Conservation (phyloP, 2,329 filamentous ascomycete species). For the Fusarium sp. region DNA sequence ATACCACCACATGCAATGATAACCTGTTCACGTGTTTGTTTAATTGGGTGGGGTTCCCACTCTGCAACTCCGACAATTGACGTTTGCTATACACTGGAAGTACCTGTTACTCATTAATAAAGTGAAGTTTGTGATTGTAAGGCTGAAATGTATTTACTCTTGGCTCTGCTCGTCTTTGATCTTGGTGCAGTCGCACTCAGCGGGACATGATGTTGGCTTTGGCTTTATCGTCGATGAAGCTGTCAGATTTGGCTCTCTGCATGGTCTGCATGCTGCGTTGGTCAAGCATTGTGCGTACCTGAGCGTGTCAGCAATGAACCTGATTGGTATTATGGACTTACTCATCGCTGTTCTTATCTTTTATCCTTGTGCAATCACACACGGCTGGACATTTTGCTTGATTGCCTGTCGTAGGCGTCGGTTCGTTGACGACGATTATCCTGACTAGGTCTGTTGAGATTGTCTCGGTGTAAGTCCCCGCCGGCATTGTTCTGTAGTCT, state of each 20-base stretch:
- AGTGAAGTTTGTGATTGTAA: not conserved
- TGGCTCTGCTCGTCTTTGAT: constrained; percentile 42
- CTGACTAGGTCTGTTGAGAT: constrained; percentile 19
- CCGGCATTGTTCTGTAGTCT: constrained; percentile 40
- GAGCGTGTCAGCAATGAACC: not conserved
- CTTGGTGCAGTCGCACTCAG: constrained; percentile 36
- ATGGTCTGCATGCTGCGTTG: constrained; percentile 38
- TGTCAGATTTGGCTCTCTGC: constrained; percentile 29
- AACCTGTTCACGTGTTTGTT: not conserved
- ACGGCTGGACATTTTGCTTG: constrained; percentile 17
- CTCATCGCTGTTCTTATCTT: constrained; percentile 40
- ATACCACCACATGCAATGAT: constrained; percentile 18
- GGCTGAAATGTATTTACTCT: constrained; percentile 37
- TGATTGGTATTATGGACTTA: constrained; percentile 1
- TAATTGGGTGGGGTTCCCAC: not conserved
- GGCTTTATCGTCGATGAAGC: not conserved
- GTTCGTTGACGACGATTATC: constrained; percentile 31
- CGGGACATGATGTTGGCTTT: constrained; percentile 1
- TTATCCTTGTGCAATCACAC: constrained; percentile 43
- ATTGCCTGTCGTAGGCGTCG: constrained; percentile 12
- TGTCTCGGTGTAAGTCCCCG: constrained; percentile 39
- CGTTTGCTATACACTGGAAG: constrained; percentile 49
- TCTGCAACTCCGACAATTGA: constrained; percentile 38
- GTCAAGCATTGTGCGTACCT: constrained; percentile 46
- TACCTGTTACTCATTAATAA: constrained; percentile 35